Evolutionary conservation across 345 rosid species (phyloP).

Genomic region (Citrus sp.): DNA sequence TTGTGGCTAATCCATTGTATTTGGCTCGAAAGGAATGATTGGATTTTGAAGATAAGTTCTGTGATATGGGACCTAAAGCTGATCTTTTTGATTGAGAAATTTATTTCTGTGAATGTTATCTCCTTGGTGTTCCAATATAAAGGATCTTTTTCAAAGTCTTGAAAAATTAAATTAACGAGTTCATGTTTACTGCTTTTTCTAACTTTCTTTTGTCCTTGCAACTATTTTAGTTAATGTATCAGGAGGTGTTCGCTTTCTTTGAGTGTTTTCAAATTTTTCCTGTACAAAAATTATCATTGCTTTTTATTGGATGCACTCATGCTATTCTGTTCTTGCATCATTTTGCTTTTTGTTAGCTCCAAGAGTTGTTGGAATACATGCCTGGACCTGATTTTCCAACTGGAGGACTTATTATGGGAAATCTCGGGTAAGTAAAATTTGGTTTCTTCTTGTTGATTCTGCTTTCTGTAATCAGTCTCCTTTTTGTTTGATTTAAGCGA

Average conservation of each 20-base stretch:
- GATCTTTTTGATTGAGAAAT: neutral
- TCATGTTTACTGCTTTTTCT: neutral
- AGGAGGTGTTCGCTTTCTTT: neutral
- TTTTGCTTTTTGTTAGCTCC: slow-evolving; percentile 54
- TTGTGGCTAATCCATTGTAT: neutral
- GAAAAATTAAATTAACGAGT: neutral
- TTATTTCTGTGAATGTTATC: neutral
- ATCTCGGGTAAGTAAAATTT: slow-evolving; percentile 61
- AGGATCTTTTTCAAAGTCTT: neutral
- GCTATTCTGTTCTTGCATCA: slow-evolving; percentile 16
- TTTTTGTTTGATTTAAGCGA: neutral
- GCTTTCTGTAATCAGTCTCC: neutral
- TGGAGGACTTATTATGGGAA: slow-evolving; percentile 96
- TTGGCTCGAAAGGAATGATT: neutral
- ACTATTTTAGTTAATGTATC: neutral
- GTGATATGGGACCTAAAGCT: neutral
- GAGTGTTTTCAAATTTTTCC: neutral
- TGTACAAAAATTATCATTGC: neutral
- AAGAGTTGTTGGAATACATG: slow-evolving; percentile 97
- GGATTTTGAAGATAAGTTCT: neutral
- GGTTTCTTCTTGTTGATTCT: neutral
- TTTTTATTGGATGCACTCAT: neutral
- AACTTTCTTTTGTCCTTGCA: neutral
- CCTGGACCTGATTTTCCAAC: slow-evolving; percentile 99
- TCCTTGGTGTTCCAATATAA: neutral